phyloP scores from a whole-genome alignment of 2,329 filamentous ascomycete species.

The Xylaria sp. region DNA sequence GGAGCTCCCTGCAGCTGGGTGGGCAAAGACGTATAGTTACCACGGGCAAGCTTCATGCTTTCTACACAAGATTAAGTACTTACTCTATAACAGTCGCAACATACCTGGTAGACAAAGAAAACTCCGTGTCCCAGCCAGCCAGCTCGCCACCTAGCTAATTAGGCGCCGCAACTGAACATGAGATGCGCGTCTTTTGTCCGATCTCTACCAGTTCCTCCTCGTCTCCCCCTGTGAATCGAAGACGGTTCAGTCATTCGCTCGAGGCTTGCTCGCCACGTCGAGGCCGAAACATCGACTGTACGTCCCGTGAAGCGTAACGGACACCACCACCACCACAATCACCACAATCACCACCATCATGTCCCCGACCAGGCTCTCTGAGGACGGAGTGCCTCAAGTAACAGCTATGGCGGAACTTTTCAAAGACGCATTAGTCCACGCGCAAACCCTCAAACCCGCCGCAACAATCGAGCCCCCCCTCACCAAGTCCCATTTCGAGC shows the following conservation, averaged over 20 bases:
- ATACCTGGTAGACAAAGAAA: slow-evolving; percentile 16
- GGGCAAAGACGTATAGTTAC: background rate
- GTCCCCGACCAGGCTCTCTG: slow-evolving; percentile 59
- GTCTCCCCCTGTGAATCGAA: slow-evolving; percentile 7
- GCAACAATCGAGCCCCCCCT: slow-evolving; percentile 77
- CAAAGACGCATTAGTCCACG: slow-evolving; percentile 66
- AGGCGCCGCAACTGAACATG: slow-evolving; percentile 12
- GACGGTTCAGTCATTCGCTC: background rate
- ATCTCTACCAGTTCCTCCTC: slow-evolving; percentile 1
- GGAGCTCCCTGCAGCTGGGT: slow-evolving; percentile 5
- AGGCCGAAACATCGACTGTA: slow-evolving; percentile 13
- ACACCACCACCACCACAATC: background rate
- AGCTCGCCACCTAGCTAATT: background rate
- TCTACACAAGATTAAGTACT: background rate
- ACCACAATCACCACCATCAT: slow-evolving; percentile 50
- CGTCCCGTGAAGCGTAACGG: background rate
- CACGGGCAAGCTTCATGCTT: background rate
- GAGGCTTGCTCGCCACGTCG: background rate
- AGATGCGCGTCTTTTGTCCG: slow-evolving; percentile 19
- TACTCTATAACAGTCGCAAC: background rate
- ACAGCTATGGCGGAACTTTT: slow-evolving; percentile 65
- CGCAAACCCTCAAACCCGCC: slow-evolving; percentile 67
- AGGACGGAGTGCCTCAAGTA: slow-evolving; percentile 64
- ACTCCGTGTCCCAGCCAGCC: background rate
- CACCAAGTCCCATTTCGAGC: slow-evolving; percentile 72